Evolutionary conservation across 768 basidiomycete species (phyloP).

Genomic region (Trametes cingulata): DNA sequence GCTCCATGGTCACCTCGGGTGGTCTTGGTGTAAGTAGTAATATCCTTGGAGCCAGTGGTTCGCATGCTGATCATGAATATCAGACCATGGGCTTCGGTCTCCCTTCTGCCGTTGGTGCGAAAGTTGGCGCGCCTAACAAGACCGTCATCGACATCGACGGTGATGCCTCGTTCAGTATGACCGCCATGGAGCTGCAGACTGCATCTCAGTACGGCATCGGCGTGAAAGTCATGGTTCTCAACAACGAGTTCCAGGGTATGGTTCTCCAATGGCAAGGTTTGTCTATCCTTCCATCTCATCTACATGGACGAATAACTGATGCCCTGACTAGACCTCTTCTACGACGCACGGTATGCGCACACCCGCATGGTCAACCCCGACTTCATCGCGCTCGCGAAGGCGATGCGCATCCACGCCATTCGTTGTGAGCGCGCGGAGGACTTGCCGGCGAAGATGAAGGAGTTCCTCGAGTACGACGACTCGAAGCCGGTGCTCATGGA

Average conservation of each 20-base stretch:
- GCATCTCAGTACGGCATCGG: constrained; percentile 91
- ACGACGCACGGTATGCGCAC: constrained; percentile 95
- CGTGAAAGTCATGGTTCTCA: constrained; percentile 89
- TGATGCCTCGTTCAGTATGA: constrained; percentile 99
- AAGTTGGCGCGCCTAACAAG: constrained; percentile 93
- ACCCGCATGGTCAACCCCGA: constrained; percentile 95
- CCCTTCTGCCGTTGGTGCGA: constrained; percentile 93
- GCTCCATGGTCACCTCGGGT: constrained; percentile 89
- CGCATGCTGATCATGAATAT: neutral
- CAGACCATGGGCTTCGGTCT: constrained; percentile 99
- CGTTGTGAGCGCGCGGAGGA: constrained; percentile 70
- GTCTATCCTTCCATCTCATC: constrained; percentile 19
- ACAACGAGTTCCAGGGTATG: constrained; percentile 99
- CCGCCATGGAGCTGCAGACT: constrained; percentile 97
- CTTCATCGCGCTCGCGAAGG: constrained; percentile 83
- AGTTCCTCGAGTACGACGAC: constrained; percentile 94
- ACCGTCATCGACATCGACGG: constrained; percentile 96
- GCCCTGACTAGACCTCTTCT: constrained; percentile 77
- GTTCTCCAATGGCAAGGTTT: constrained; percentile 98
- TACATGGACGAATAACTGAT: constrained; percentile 10
- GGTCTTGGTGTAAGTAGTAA: constrained; percentile 78
- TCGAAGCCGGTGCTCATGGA: constrained; percentile 89
- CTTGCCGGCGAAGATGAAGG: constrained; percentile 94
- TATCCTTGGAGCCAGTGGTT: constrained; percentile 1
- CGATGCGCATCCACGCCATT: constrained; percentile 93